Base-by-base conservation (phyloP, 495 filamentous ascomycete genomes). In the Neurospora sp. region DNA sequence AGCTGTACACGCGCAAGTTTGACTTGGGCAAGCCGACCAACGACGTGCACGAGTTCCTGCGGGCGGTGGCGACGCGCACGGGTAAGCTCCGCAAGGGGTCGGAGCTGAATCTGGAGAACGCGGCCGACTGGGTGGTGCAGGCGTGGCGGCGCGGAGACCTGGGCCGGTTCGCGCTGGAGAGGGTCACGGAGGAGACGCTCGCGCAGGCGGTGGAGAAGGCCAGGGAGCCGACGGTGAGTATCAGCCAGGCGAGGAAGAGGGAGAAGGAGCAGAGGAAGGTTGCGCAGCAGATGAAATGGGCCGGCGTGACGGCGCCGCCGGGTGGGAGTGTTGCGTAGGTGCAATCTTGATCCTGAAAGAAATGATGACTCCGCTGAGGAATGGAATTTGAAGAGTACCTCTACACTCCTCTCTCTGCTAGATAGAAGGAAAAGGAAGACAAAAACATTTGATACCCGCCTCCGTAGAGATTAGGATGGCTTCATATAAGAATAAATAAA, bases 111-210 rank as follows among this genome's bases (percentile, higher is more conserved):
- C 79, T 88, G 14, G 92, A 94, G 70, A 88, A 87, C 35, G 87
- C 94, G 18, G 94, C 96, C 3, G 81, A 94, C 69, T 94, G 94
- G 89, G 84, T 96, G 68, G 87, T 99, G 1, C 90, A 93, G 81
- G 88, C 91, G 79, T 99, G 93, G 91, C 86, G 96, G 70, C 83
- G 84, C 22, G 96, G 96, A 3, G 81, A 86, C 42, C 77, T 97
- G 68, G 96, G 94, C 8, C 85, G 84, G 68, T 94, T 97, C 75
- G 78, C 95, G 35, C 83, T 99, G 10, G 96, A 99, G 80, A 88
- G 93, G 72, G 84, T 98, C 3, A 86, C 83, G 40, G 86, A 85
- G 42, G 89, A 90, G 72, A 82, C 83, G 74, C 80, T 87, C 72
- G 75, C 78, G 59, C 79, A 78, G n/a, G 82, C 79, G 65, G 81